A percentile compares a stretch with the other conserved stretches of the same genome.
Conservation (phyloP, 495 filamentous ascomycete species). For the Penicillium nucicola region DNA sequence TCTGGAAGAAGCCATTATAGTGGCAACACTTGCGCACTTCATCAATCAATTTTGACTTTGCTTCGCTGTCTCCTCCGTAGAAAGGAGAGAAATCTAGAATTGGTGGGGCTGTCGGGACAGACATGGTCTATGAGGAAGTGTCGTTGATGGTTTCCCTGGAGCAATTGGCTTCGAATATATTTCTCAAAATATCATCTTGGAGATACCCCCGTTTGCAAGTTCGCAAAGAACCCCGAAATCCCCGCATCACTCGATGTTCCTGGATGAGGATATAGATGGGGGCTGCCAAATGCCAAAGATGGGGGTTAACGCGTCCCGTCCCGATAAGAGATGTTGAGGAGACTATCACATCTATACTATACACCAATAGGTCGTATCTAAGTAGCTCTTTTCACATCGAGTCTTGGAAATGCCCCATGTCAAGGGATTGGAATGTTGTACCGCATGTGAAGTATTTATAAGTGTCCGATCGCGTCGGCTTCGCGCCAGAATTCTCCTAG, state of each 20-base stretch:
- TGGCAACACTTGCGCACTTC: conserved; percentile 31
- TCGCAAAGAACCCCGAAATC: neutral
- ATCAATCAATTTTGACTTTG: conserved; percentile 29
- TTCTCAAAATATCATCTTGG: neutral
- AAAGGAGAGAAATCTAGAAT: conserved; percentile 37
- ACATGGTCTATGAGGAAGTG: conserved; percentile 6
- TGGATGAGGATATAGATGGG: too few species aligned
- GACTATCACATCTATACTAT: neutral
- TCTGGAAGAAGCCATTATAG: conserved; percentile 51
- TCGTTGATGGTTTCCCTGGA: too few species aligned
- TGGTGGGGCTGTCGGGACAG: conserved; percentile 22
- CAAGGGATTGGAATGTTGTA: neutral
- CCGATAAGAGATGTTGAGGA: neutral
- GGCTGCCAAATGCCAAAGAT: neutral
- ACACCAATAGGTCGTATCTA: neutral
- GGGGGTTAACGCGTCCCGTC: neutral
- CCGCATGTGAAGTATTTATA: neutral
- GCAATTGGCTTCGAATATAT: neutral
- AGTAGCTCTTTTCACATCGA: too few species aligned
- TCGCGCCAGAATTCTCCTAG: too few species aligned
- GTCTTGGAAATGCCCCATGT: too few species aligned
- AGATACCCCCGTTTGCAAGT: neutral
- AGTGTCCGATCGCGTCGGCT: neutral
- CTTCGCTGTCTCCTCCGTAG: conserved; percentile 25
- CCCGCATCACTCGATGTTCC: neutral